Base-by-base conservation (phyloP, 345 rosid genomes). In the Excoecaria cochinchinensis region DNA sequence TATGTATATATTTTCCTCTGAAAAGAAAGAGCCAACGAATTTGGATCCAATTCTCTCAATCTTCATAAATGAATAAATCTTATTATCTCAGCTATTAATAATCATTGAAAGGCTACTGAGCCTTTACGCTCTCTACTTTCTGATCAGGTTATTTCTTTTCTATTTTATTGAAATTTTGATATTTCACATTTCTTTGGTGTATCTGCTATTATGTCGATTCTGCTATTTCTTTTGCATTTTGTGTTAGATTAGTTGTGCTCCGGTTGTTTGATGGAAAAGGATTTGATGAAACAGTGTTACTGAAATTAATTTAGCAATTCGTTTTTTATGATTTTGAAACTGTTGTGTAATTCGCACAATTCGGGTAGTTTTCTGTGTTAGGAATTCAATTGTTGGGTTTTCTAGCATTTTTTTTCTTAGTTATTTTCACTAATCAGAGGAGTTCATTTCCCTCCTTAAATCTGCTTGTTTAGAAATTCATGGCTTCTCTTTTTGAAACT, bases 11-110 rank as follows among this genome's bases (percentile, higher is more conserved):
- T n/a, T n/a, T n/a, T n/a, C n/a, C n/a, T n/a, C n/a, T n/a, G 74
- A 74, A 81, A 82, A 79, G 51, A 69, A 78, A 77, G 87, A 85
- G 86, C 87, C 89, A 83, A 77, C 83, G 86, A 83, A 77, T 87
- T 80, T 84, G 90, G 87, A 85, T 89, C 90, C 81, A 62, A 60
- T 80, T 75, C 83, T 24, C 24, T 60, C 16, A 13, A 51, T 42
- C 22, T 40, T 40, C 31, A 31, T 31, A 31, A 31, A 19, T 19
- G 6, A 38, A 1, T 3, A 56, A 56, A 56, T 61, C 42, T 14
- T 31, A 61, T 61, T 65, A 48, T 67, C 39, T 66, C 44, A n/a
- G 0, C 39, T 19, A 17, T 7, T 5, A 44, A 44, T 6, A 6
- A 16, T 14, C 13, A 47, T 67, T 47, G 57, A 67, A 24, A 65